Evolutionary conservation across 495 filamentous ascomycete species (phyloP), one percentile per base, ranked within the genome.

Genomic region (Cercophora newfieldiana): DNA sequence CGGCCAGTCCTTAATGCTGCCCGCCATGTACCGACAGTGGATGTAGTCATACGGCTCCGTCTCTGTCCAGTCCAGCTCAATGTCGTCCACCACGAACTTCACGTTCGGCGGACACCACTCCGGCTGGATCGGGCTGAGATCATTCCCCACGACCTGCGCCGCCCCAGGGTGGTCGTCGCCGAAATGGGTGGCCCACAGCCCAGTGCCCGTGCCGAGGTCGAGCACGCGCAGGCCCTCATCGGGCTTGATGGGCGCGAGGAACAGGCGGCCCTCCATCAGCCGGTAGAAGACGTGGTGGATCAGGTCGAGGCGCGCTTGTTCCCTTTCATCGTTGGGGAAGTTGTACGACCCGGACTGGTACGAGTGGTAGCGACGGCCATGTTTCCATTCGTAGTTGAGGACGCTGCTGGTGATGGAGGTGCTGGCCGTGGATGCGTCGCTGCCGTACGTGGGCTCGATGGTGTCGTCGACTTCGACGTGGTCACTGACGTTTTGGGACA

Each of bases 251-350:
- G 74, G 74, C 10, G 75, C 69, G 3, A 71, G 69, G 54, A 71
- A 80, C 14, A 82, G 72, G 29, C 75, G 74, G 58, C 81, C 80
- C 56, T 78, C 73, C 59, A 73, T 72, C 16, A 74, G 64, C 19
- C 73, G 68, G 24, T 68, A 70, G 56, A 74, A 76, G 63, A 88
- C 78, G 63, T 87, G 84, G 75, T 92, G 89, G 59, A 84, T 75
- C 68, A 91, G 74, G 68, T 91, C 89, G 19, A 90, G 79, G n/a
- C 88, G 87, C 68, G 89, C 83, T 74, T 89, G 85, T 72, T 91
- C 87, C 56, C 72, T 75, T 67, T 80, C 84, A 68, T 87, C 84
- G 70, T 86, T 86, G 18, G 86, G 85, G 63, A 88, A 77, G 33
- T 79, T 71, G 68, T 88, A 87, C 19, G 71, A 72, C 18, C 86